phyloP scores from a whole-genome alignment of 1,284 basidiomycete genomes.

The Ustilago cynodontis region DNA sequence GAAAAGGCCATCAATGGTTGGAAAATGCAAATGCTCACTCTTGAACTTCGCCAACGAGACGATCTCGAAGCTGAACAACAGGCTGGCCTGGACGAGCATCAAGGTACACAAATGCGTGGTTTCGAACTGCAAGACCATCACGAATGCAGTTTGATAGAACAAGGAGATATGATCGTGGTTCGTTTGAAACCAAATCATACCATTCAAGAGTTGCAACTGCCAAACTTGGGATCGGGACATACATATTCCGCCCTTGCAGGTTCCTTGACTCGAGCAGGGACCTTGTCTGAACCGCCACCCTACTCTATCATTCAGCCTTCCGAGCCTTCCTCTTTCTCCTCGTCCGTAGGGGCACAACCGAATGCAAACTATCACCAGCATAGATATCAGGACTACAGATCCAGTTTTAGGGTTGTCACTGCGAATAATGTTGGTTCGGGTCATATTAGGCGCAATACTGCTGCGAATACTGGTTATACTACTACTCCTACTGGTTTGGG shows the following conservation, averaged over 20 bases:
- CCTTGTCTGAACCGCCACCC: constrained; percentile 56
- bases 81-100: neutral
- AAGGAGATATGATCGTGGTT: constrained; percentile 66
- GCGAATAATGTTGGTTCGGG: constrained; percentile 51
- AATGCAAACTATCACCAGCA: constrained; percentile 65
- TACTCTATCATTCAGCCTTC: constrained; percentile 57
- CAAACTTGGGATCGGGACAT: constrained; percentile 50
- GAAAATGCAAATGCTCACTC: constrained; percentile 65
- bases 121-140: constrained; percentile 65
- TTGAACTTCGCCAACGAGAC: constrained; percentile 64
- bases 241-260: constrained; percentile 57
- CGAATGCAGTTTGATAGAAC: constrained; percentile 66
- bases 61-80: constrained; percentile 46
- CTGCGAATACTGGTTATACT: constrained; percentile 12
- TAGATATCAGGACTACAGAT: constrained; percentile 59
- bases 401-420: constrained; percentile 60
- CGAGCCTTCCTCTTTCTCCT: constrained; percentile 68
- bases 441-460: constrained; percentile 28
- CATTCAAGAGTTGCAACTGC: constrained; percentile 60
- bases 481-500: constrained; percentile 26
- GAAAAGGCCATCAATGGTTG: constrained; percentile 65
- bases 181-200: constrained; percentile 47
- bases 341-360: constrained; percentile 66
- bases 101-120: constrained; percentile 36
- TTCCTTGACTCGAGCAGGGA: constrained; percentile 49